A percentile compares a stretch with the other conserved stretches of the same genome.
phyloP scores from a whole-genome alignment of 83 land plant genomes.

The Thuja plicata region DNA sequence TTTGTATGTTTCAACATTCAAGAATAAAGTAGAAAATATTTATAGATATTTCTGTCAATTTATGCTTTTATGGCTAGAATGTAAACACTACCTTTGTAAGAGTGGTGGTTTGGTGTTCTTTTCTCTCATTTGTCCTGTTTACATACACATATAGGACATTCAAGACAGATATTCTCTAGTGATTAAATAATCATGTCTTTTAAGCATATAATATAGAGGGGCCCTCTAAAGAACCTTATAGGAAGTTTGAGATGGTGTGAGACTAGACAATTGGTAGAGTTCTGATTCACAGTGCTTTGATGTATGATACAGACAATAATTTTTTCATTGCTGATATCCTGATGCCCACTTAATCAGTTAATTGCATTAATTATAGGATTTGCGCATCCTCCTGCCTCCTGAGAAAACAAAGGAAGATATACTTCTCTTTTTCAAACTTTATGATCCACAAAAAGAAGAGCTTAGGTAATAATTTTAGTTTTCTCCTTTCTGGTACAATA shows the following conservation, averaged over 20 bases:
- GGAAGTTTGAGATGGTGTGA: background rate
- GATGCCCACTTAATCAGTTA: background rate
- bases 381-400: constrained; percentile 51
- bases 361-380: constrained; percentile 26
- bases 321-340: background rate
- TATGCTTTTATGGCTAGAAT: too few species aligned
- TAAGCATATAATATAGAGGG: background rate
- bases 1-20: too few species aligned
- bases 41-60: too few species aligned
- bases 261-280: background rate
- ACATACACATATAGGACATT: background rate
- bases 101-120: background rate
- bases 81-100: background rate
- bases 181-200: background rate
- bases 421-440: constrained; percentile 90
- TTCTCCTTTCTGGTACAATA: too few species aligned
- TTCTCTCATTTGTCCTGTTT: background rate
- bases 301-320: background rate
- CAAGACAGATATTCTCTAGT: background rate
- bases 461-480: too few species aligned
- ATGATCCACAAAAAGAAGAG: constrained; percentile 80
- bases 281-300: background rate
- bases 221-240: background rate
- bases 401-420: constrained; percentile 90
- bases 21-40: background rate